Base-by-base conservation (phyloP, 2,329 filamentous ascomycete species). In the Penicillium hordei region DNA sequence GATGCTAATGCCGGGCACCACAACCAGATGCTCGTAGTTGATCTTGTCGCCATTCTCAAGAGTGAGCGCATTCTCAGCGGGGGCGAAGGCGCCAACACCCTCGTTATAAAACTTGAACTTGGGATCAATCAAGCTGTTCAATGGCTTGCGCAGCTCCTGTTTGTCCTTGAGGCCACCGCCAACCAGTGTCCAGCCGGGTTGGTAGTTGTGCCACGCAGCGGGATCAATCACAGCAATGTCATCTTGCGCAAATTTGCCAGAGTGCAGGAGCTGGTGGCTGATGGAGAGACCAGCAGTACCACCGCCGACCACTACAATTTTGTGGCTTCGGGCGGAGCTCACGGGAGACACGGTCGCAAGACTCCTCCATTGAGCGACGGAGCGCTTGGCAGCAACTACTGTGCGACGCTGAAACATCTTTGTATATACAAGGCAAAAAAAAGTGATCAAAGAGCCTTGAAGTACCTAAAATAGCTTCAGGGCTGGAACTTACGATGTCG, bases 181-280 rank as follows among this genome's bases (percentile, higher is more conserved):
- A 2, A 89, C 86, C 1, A 89, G 77, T 2, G 87, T 89, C 86
- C 86, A 89, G 53, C 86, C 86, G 1, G 86, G 85, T 70, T 89
- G 86, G 69, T 88, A 89, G 74, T 89, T 80, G 68, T 89, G 86
- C 78, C 80, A 86, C 62, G 75, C 69, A 0, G 86, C 80, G 0
- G 86, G 86, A 61, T 89, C 86, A 43, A 89, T 74, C 27, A 89
- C 66, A 29, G 86, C 86, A 59, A 89, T 87, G 59, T 89, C 86
- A 33, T 85, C 77, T 43, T 79, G 74, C 0, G 71, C 62, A 65
- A 88, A 88, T 27, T 79, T 79, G 43, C 84, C 85, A 0, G 79
- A 77, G 2, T 80, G 80, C 4, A 89, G 80, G 3, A 91, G 81
- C 75, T 90, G 88, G 66, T 89, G 86, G 65, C 85, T 85, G 67